These are phyloP conservation scores for Bromus sterilis DNA, from an alignment of 176 grass and related monocot genomes.

Conservation along the genomic window DNA sequence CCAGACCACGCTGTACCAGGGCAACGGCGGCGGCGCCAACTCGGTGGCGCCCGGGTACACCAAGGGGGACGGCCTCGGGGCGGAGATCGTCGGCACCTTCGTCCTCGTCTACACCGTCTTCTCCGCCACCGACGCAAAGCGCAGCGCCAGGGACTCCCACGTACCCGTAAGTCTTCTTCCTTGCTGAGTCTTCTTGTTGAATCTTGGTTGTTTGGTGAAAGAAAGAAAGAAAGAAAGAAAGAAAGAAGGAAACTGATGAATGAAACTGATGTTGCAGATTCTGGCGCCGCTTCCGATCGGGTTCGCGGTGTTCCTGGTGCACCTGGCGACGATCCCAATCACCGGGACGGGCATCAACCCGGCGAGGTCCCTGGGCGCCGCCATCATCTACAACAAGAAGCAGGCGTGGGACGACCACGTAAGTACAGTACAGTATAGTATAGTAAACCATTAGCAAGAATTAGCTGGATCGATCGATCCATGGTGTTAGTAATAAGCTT, in stretches of 20 bases:
- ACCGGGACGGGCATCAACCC: conserved; percentile 94
- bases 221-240: no score
- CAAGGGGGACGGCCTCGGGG: conserved; percentile 61
- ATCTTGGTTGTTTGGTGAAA: no score
- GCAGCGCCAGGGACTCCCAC: conserved; percentile 77
- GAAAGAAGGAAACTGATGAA: no score
- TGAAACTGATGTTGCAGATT: conserved; percentile 29
- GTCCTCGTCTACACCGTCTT: conserved; percentile 84
- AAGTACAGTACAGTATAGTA: no score
- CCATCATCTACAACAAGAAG: conserved; percentile 70
- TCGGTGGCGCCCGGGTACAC: conserved; percentile 48
- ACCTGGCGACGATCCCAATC: conserved; percentile 92
- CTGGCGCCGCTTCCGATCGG: conserved; percentile 82
- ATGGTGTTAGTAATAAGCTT: no score
- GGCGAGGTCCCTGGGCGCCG: conserved; percentile 71
- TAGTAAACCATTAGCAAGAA: no score
- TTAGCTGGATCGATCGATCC: background rate
- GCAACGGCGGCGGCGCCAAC: conserved; percentile 66
- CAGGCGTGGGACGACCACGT: conserved; percentile 79
- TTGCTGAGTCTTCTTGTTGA: no score
- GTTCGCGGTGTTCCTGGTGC: conserved; percentile 87
- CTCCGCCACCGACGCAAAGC: conserved; percentile 86
- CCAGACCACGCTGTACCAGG: conserved; percentile 41
- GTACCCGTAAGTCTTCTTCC: conserved; percentile 42
- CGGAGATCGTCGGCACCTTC: conserved; percentile 83